Evolutionary conservation across 1,284 basidiomycete species (phyloP).

Genomic region (Leccinum proximum): DNA sequence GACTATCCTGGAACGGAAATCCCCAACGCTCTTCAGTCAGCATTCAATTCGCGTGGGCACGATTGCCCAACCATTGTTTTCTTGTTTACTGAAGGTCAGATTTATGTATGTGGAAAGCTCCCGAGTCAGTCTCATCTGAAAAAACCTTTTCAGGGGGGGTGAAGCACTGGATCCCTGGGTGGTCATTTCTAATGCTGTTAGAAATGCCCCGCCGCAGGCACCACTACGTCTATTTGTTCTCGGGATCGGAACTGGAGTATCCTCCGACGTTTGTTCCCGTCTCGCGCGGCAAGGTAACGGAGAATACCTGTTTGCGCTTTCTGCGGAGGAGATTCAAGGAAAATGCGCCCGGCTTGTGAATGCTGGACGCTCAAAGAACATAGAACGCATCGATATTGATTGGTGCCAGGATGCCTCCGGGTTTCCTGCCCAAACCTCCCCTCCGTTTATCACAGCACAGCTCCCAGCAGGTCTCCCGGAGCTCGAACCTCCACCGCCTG

Average conservation of each 20-base stretch:
- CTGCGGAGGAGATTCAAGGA: constrained; percentile 41
- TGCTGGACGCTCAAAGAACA: constrained; percentile 43
- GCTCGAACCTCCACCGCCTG: constrained; percentile 30
- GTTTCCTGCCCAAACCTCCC: not conserved
- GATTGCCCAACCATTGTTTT: constrained; percentile 45
- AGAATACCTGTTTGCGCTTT: constrained; percentile 41
- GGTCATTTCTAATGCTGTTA: constrained; percentile 32
- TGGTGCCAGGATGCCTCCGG: constrained; percentile 34
- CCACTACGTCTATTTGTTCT: constrained; percentile 49
- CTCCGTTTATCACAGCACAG: not conserved
- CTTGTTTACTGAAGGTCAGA: constrained; percentile 51
- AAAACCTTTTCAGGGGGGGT: too few relatives aligned
- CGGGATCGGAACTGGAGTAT: constrained; percentile 50
- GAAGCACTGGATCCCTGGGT: constrained; percentile 12
- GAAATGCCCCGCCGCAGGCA: constrained; percentile 19
- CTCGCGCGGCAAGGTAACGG: constrained; percentile 52
- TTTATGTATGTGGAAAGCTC: constrained; percentile 20
- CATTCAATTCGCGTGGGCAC: constrained; percentile 19
- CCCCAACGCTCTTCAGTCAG: constrained; percentile 32
- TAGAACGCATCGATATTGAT: constrained; percentile 44
- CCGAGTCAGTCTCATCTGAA: too few relatives aligned
- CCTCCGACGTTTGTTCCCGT: constrained; percentile 46
- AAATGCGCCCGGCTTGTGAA: constrained; percentile 48
- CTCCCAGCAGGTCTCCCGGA: constrained; percentile 16
- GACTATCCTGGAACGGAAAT: constrained; percentile 49